Evolutionary conservation across 2,329 filamentous ascomycete genomes (phyloP), one percentile per base, ranked within the genome.

Genomic region (Pseudohalonectria lignicola): DNA sequence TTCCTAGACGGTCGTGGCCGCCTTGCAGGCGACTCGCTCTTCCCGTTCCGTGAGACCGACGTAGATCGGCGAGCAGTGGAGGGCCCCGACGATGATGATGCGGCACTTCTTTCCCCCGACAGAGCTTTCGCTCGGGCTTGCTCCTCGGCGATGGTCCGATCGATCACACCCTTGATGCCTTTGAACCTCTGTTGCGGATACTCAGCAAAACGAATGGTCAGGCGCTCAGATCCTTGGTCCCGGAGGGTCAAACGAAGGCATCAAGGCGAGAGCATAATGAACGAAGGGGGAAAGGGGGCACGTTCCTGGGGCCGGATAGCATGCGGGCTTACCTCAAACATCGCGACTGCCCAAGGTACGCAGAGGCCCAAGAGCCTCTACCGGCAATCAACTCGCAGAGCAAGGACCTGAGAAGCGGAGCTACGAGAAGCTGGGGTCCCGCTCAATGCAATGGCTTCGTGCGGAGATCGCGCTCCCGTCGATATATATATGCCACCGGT

Each of bases 111-210:
- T 37, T 67, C 64, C 5, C 67, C 56, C 45, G 67, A 51, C 30
- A 63, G 49, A 36, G 66, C 60, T 53, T 74, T 74, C 55, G 87
- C 82, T 41, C 85, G 82, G 41, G 86, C 83, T 61, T 94, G 86
- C 63, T 95, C 88, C 63, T 94, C 86, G 52, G 86, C 84, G 52
- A 95, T 92, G 52, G 82, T 82, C 51, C 79, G 79, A 57, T 94
- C 85, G 57, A 94, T 86, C 42, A 82, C 83, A 52, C 82, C 84
- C 64, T 86, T 84, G 50, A 94, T 68, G 67, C 84, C 76, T 83
- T 92, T 38, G 36, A 38, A 28, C 23, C 36, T 28, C 36, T 38
- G 19, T 18, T 23, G n/a, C n/a, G n/a, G n/a, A n/a, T n/a, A n/a
- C n/a, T n/a, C n/a, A n/a, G n/a, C n/a, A n/a, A n/a, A n/a, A n/a